These are phyloP conservation scores for Striga hermonthica DNA, from an alignment of 305 asterid genomes.

Conservation along the genomic window DNA sequence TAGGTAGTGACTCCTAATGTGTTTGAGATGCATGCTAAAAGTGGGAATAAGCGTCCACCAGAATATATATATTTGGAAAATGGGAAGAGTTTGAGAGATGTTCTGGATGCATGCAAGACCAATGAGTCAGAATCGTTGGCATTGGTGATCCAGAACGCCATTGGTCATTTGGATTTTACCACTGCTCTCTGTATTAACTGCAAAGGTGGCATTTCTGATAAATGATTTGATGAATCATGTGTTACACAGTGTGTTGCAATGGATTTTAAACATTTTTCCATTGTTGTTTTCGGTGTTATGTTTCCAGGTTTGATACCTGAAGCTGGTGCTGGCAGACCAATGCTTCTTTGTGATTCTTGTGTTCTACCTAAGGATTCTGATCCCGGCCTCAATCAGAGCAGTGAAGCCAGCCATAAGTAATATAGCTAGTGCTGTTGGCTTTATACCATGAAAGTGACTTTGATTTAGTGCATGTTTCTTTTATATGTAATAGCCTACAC, in stretches of 20 bases:
- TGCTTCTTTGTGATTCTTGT: constrained; percentile 62
- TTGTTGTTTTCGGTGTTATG: constrained; percentile 25
- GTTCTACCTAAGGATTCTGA: constrained; percentile 40
- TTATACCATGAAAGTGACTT: neutral
- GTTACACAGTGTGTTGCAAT: constrained; percentile 21
- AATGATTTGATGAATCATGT: constrained; percentile 8
- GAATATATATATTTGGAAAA: constrained; percentile 76
- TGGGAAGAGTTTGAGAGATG: constrained; percentile 68
- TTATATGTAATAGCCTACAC: neutral
- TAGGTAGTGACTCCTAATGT: constrained; percentile 73
- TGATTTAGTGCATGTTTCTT: constrained; percentile 7
- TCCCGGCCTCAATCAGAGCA: constrained; percentile 35
- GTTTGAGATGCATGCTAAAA: constrained; percentile 77
- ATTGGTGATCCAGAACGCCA: constrained; percentile 47
- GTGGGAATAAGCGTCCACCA: constrained; percentile 71
- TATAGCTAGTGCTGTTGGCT: constrained; percentile 10
- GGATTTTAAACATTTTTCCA: constrained; percentile 6
- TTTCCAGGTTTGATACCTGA: constrained; percentile 51
- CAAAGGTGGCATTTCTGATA: constrained; percentile 49
- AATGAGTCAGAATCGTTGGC: constrained; percentile 54
- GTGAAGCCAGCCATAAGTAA: constrained; percentile 50
- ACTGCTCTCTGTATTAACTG: constrained; percentile 53
- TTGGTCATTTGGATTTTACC: constrained; percentile 45
- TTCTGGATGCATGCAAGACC: constrained; percentile 63
- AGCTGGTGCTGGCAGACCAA: constrained; percentile 43